Conservation (phyloP, 805 yeast species). For the Wickerhamomyces tratensis region DNA sequence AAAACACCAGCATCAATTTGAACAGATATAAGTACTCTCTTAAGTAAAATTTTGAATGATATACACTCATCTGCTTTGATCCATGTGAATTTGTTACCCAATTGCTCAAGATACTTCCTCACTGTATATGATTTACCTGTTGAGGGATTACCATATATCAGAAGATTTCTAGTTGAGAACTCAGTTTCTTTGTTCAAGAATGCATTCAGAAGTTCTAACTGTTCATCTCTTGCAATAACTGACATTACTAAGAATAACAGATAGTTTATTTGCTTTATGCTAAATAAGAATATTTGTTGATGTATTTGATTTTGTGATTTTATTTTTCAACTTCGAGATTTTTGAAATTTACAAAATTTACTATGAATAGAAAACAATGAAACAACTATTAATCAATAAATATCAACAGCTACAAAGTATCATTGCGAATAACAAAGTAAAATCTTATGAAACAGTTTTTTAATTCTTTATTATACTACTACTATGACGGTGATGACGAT, state of each 20-base stretch:
- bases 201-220: slow-evolving; percentile 7
- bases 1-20: slow-evolving; percentile 5
- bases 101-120: slow-evolving; percentile 2
- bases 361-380: too few species aligned
- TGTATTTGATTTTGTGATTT: too few species aligned
- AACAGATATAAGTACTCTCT: slow-evolving; percentile 6
- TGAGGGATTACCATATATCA: slow-evolving; percentile 12
- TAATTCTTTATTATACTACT: too few species aligned
- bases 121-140: slow-evolving; percentile 16
- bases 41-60: slow-evolving; percentile 14
- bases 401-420: too few species aligned
- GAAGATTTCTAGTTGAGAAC: slow-evolving; percentile 3
- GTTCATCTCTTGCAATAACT: slow-evolving; percentile 8
- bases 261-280: too few species aligned
- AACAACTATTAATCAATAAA: too few species aligned
- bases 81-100: slow-evolving; percentile 7
- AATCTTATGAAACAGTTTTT: too few species aligned
- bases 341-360: too few species aligned
- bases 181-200: slow-evolving; percentile 5
- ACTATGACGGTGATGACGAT: too few species aligned
- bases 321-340: too few species aligned
- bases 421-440: too few species aligned
- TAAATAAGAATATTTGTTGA: too few species aligned
- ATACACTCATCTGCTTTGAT: slow-evolving; percentile 18
- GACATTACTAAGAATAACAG: background rate